These are phyloP conservation scores for Protomyces pachydermus DNA, from an alignment of 1,139 yeast species.

Conservation along the genomic window DNA sequence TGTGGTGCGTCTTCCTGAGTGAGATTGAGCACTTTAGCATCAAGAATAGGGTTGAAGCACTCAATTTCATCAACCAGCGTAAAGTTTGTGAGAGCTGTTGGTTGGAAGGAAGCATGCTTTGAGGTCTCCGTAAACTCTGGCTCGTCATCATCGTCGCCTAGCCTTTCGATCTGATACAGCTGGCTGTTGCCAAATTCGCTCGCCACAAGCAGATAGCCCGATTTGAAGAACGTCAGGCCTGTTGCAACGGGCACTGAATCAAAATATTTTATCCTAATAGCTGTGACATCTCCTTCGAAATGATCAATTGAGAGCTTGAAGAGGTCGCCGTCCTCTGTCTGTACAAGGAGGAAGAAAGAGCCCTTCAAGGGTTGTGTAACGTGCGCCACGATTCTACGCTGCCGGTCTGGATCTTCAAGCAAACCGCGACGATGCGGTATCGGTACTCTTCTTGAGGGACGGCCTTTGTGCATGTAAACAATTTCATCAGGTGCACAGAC, in stretches of 20 bases:
- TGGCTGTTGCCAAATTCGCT: constrained; percentile 57
- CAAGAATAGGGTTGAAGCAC: constrained; percentile 56
- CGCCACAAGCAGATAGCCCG: constrained; percentile 72
- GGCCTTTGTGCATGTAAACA: constrained; percentile 44
- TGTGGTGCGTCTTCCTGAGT: constrained; percentile 40
- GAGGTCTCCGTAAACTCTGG: constrained; percentile 39
- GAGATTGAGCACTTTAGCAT: constrained; percentile 45
- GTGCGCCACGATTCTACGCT: constrained; percentile 48
- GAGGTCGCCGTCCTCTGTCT: constrained; percentile 69
- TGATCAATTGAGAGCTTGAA: constrained; percentile 58
- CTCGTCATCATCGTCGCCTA: constrained; percentile 55
- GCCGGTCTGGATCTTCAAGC: constrained; percentile 36
- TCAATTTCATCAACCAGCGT: constrained; percentile 53
- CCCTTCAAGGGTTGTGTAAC: constrained; percentile 60
- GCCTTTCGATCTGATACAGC: constrained; percentile 68
- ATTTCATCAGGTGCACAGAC: constrained; percentile 49
- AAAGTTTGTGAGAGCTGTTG: constrained; percentile 50
- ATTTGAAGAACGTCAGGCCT: constrained; percentile 56
- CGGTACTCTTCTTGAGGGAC: constrained; percentile 44
- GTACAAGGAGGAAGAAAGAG: constrained; percentile 66
- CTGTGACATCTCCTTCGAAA: constrained; percentile 42
- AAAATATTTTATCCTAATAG: constrained; percentile 55
- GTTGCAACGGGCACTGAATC: constrained; percentile 65
- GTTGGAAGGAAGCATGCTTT: constrained; percentile 38
- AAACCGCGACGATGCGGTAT: constrained; percentile 48